Percentiles rank a stretch among this genome's conserved stretches.
These are phyloP conservation scores for Linnemannia schmuckeri DNA, from an alignment of 192 early-diverging fungal species.

Conservation along the genomic window DNA sequence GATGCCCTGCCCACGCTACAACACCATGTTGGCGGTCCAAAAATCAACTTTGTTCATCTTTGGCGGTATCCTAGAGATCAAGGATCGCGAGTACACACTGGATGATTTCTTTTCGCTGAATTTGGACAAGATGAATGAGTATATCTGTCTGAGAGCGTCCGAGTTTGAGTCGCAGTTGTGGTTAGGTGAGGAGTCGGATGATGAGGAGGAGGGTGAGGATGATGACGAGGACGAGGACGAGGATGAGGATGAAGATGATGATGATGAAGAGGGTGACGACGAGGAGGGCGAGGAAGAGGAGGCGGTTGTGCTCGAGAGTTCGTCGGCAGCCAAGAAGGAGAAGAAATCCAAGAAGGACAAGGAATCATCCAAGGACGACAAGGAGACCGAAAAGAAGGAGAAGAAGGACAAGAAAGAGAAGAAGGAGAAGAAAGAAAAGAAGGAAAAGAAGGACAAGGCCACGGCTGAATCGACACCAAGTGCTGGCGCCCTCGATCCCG, in stretches of 20 bases:
- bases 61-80: constrained; percentile 77
- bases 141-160: constrained; percentile 63
- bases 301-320: constrained; percentile 14
- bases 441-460: constrained; percentile 51
- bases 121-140: constrained; percentile 75
- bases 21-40: constrained; percentile 74
- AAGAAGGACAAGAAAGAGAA: constrained; percentile 51
- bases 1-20: constrained; percentile 73
- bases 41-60: constrained; percentile 69
- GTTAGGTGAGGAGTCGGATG: constrained; percentile 65
- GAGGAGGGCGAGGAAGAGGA: constrained; percentile 30
- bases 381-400: constrained; percentile 20
- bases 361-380: constrained; percentile 9
- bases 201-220: constrained; percentile 63
- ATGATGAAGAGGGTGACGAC: constrained; percentile 62
- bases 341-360: constrained; percentile 42
- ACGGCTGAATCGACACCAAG: constrained; percentile 45
- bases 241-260: constrained; percentile 58
- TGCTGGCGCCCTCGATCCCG: constrained; percentile 33
- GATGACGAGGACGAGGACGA: constrained; percentile 63
- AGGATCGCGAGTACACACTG: constrained; percentile 71
- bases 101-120: constrained; percentile 74
- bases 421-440: constrained; percentile 45
- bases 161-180: constrained; percentile 59
- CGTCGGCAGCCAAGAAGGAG: constrained; percentile 14